Conservation (phyloP, 306 rosid species). For the Rubus parviflorus region DNA sequence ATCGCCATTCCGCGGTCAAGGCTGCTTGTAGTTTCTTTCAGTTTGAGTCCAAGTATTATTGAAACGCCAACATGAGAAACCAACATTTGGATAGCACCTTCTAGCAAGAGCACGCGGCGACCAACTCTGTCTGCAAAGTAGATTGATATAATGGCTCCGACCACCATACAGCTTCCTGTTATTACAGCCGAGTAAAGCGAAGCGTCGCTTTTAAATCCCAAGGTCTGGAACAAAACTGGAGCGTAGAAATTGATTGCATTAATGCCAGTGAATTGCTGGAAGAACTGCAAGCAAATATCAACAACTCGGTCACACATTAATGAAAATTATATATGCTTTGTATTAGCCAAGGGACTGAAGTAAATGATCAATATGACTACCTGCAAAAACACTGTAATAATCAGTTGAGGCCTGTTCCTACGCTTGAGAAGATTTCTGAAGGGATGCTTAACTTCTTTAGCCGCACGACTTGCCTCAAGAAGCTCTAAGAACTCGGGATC, state of each 20-base stretch:
- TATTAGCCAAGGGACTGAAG: background rate
- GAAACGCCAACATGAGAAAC: conserved; percentile 14
- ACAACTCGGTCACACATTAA: background rate
- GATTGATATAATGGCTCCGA: conserved; percentile 7
- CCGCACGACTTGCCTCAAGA: conserved; percentile 62
- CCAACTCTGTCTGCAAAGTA: background rate
- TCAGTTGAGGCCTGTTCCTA: conserved; percentile 61
- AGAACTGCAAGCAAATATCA: conserved; percentile 41
- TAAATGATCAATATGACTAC: conserved; percentile 15
- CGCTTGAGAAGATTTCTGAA: conserved; percentile 62
- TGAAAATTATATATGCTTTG: background rate
- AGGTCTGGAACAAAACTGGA: conserved; percentile 53
- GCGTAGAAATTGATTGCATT: conserved; percentile 65
- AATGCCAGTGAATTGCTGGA: conserved; percentile 68
- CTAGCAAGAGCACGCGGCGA: conserved; percentile 6
- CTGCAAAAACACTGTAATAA: conserved; percentile 63
- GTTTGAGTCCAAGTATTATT: conserved; percentile 10
- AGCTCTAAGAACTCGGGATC: conserved; percentile 71
- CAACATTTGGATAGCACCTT: conserved; percentile 24
- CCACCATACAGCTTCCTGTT: conserved; percentile 9
- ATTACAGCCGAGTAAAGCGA: conserved; percentile 8
- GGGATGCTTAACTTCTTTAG: conserved; percentile 66
- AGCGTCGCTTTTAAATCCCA: conserved; percentile 46
- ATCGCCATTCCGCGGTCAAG: conserved; percentile 9
- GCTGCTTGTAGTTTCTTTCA: conserved; percentile 8